phyloP scores from a whole-genome alignment of 2,329 filamentous ascomycete species.

The Fusarium praegraminearum region DNA sequence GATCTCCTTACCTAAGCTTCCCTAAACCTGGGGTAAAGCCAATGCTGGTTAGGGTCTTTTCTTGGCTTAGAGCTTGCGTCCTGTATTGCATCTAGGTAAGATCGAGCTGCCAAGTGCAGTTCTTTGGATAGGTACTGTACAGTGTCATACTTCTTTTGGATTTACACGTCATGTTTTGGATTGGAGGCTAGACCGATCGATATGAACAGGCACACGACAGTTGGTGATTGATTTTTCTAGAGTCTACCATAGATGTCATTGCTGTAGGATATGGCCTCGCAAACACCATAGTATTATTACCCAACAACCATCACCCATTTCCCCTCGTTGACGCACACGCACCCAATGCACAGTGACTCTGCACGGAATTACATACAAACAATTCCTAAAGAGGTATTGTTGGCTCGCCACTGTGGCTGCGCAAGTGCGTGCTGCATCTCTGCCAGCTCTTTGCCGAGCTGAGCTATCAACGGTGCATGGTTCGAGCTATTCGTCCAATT shows the following conservation, averaged over 20 bases:
- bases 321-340: not conserved
- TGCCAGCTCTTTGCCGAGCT: conserved; percentile 25
- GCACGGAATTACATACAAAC: not conserved
- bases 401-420: conserved; percentile 32
- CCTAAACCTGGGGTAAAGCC: conserved; percentile 17
- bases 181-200: not conserved
- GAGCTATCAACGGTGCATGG: conserved; percentile 22
- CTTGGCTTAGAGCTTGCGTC: conserved; percentile 6
- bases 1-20: not conserved
- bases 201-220: not conserved
- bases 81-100: conserved; percentile 1
- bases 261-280: not conserved
- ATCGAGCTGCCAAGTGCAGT: conserved; percentile 26
- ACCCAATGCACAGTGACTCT: not conserved
- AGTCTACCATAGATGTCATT: not conserved
- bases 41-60: not conserved
- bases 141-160: not conserved
- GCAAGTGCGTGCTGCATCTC: conserved; percentile 1
- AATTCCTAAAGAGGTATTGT: not conserved
- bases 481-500: conserved; percentile 24
- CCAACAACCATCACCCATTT: not conserved
- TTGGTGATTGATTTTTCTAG: not conserved
- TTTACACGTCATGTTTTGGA: not conserved
- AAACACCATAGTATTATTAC: not conserved
- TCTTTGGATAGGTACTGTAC: not conserved